phyloP scores from a whole-genome alignment of 331 rosid species.

The Rosa hybrid region DNA sequence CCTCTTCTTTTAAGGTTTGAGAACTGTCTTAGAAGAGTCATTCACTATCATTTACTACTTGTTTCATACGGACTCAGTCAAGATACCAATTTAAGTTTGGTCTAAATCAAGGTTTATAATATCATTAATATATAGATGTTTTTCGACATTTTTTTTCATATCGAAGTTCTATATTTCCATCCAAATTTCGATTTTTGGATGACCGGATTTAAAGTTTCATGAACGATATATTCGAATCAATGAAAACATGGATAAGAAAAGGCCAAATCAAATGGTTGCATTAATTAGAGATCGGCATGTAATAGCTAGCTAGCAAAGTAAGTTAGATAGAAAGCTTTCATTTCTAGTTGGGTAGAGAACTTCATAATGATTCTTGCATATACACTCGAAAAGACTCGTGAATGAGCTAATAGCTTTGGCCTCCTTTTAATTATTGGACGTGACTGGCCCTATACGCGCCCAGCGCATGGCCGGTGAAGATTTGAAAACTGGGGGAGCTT shows the following conservation, averaged over 20 bases:
- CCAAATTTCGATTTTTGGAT: not conserved
- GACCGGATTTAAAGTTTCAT: not conserved
- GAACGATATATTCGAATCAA: not conserved
- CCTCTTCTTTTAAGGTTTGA: not conserved
- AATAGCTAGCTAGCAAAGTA: not conserved
- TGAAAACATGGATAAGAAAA: not conserved
- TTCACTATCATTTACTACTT: not conserved
- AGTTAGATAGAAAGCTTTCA: not conserved
- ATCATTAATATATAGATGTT: no score
- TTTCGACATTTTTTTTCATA: no score
- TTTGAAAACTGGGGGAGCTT: no score
- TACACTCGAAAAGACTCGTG: constrained; percentile 24
- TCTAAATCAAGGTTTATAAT: not conserved
- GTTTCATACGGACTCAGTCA: not conserved
- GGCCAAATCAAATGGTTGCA: not conserved
- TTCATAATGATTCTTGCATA: not conserved
- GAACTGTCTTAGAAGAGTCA: not conserved
- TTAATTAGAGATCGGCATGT: not conserved
- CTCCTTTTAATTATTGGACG: not conserved
- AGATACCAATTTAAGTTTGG: not conserved
- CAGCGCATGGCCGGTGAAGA: no score
- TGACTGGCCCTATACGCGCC: no score
- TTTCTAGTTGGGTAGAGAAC: not conserved
- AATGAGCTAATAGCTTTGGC: not conserved
- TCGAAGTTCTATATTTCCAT: no score